Evolutionary conservation across 805 yeast species (phyloP).

Genomic region (Diddensiella santjacobensis): DNA sequence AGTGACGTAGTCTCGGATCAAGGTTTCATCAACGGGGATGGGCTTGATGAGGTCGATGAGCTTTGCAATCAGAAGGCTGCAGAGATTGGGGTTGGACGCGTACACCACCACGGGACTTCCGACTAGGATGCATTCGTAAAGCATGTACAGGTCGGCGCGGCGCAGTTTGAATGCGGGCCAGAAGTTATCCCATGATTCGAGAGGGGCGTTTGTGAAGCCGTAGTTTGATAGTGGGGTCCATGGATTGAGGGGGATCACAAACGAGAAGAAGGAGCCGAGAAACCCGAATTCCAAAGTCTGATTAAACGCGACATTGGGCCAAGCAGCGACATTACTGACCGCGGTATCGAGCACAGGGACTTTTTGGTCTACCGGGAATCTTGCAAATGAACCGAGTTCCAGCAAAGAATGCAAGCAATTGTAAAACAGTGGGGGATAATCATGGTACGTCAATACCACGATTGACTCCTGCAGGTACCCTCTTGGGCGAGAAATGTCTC

Average conservation of each 20-base stretch:
- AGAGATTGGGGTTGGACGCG: conserved; percentile 24
- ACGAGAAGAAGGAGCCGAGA: conserved; percentile 17
- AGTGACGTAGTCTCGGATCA: conserved; percentile 26
- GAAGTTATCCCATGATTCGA: conserved; percentile 19
- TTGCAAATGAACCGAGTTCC: conserved; percentile 10
- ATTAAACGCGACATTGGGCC: conserved; percentile 23
- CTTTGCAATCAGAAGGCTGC: conserved; percentile 20
- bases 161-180: conserved; percentile 8
- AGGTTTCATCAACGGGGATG: conserved; percentile 14
- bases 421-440: conserved; percentile 22
- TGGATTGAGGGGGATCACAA: conserved; percentile 8
- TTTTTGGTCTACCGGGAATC: conserved; percentile 18
- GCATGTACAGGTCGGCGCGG: conserved; percentile 21
- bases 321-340: conserved; percentile 21
- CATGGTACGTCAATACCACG: conserved; percentile 22
- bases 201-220: conserved; percentile 9
- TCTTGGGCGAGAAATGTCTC: conserved; percentile 18
- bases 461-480: conserved; percentile 28
- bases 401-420: conserved; percentile 19
- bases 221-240: conserved; percentile 10
- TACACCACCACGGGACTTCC: conserved; percentile 21
- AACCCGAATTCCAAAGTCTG: conserved; percentile 20
- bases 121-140: conserved; percentile 24
- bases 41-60: conserved; percentile 25
- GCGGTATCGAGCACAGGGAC: conserved; percentile 26